A percentile compares a stretch with the other conserved stretches of the same genome.
Evolutionary conservation across 257 asterid species (phyloP).

Genomic region (Solanum gandarillasii): DNA sequence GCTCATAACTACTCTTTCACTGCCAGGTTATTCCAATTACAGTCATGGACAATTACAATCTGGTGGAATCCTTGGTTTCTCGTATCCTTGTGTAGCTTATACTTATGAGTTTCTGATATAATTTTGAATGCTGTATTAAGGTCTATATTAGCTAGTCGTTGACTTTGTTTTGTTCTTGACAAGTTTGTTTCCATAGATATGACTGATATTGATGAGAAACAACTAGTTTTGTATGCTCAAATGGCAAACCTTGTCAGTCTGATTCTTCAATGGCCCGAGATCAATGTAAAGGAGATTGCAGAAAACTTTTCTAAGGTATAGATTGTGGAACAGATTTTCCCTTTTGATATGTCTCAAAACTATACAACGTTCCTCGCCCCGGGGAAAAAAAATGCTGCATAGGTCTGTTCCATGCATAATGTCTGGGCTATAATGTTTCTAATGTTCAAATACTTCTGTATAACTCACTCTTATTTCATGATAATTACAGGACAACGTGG

Average conservation of each 20-base stretch:
- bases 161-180: constrained; percentile 25
- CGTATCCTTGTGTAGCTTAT: constrained; percentile 60
- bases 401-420: background rate
- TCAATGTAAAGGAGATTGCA: constrained; percentile 75
- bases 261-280: constrained; percentile 69
- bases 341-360: background rate
- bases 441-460: background rate
- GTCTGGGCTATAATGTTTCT: background rate
- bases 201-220: constrained; percentile 60
- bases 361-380: background rate
- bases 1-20: constrained; percentile 6
- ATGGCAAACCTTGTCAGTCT: constrained; percentile 85
- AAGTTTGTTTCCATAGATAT: constrained; percentile 38
- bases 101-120: background rate
- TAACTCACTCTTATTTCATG: background rate
- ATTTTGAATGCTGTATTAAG: background rate
- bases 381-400: background rate
- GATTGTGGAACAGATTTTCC: background rate
- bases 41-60: constrained; percentile 52
- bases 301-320: constrained; percentile 73
- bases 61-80: constrained; percentile 73
- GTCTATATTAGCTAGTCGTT: background rate
- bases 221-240: constrained; percentile 78
- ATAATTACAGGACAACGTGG: background rate
- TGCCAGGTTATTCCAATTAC: constrained; percentile 50